phyloP scores from a whole-genome alignment of 2,329 filamentous ascomycete genomes.

The Didymellaceae sp. region DNA sequence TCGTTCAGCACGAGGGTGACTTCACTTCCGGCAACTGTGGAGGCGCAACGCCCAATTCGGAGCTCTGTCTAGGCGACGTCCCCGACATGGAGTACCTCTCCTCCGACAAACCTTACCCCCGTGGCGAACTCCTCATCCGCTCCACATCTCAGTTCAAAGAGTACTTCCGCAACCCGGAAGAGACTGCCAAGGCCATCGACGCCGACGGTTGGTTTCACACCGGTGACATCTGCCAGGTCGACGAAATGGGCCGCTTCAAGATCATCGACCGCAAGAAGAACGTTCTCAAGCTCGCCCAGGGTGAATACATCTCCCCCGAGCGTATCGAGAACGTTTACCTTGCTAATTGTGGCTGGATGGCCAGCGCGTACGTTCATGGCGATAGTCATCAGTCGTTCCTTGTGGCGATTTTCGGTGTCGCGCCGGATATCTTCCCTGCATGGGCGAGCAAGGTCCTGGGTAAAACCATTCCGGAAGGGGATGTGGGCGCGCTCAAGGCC shows the following conservation, averaged over 20 bases:
- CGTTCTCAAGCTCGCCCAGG: constrained; percentile 96
- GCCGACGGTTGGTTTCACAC: constrained; percentile 97
- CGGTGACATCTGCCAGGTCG: constrained; percentile 87
- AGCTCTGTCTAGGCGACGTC: constrained; percentile 83
- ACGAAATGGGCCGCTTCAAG: constrained; percentile 83
- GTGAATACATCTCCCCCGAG: constrained; percentile 97
- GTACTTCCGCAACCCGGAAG: constrained; percentile 89
- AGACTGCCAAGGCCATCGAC: constrained; percentile 82
- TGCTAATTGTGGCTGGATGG: constrained; percentile 77
- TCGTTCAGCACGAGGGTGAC: constrained; percentile 74
- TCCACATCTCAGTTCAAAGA: constrained; percentile 81
- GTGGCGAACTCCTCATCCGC: constrained; percentile 86
- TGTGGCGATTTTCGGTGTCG: constrained; percentile 86
- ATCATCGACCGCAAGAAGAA: constrained; percentile 99
- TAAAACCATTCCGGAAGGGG: constrained; percentile 66
- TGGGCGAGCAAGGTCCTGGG: constrained; percentile 81
- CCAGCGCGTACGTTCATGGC: constrained; percentile 88
- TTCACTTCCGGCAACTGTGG: constrained; percentile 83
- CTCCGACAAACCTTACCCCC: constrained; percentile 85
- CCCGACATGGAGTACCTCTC: constrained; percentile 93
- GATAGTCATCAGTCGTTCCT: constrained; percentile 82
- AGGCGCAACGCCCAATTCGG: constrained; percentile 68
- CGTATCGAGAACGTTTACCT: constrained; percentile 95
- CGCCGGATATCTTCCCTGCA: constrained; percentile 80
- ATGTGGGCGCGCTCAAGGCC: constrained; percentile 70